Evolutionary conservation across 2,329 filamentous ascomycete species (phyloP).

Genomic region (Coleophoma cylindrospora): DNA sequence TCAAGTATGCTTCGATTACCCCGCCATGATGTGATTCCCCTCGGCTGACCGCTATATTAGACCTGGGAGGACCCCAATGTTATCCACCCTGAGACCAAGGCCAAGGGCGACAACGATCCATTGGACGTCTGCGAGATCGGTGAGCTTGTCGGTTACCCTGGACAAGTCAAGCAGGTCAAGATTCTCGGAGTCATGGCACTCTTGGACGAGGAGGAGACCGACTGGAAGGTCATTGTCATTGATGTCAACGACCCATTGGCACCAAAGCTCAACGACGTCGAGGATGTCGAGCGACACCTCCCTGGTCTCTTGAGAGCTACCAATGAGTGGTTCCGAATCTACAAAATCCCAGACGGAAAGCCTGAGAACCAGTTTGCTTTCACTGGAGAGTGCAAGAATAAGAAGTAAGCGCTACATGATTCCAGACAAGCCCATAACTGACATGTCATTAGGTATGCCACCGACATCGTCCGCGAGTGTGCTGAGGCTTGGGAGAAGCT

Average conservation of each 20-base stretch:
- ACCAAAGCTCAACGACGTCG: conserved; percentile 93
- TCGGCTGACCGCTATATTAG: conserved; percentile 36
- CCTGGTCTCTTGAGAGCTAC: conserved; percentile 94
- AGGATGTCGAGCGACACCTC: conserved; percentile 98
- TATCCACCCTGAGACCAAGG: conserved; percentile 97
- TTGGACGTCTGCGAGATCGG: conserved; percentile 99
- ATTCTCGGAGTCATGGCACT: conserved; percentile 98
- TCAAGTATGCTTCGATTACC: conserved; percentile 55
- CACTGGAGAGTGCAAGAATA: conserved; percentile 99
- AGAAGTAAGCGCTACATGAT: conserved; percentile 56
- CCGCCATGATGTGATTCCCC: not conserved
- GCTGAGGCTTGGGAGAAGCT: conserved; percentile 96
- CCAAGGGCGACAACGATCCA: conserved; percentile 98
- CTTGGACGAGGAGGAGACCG: conserved; percentile 98
- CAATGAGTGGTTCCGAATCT: conserved; percentile 99
- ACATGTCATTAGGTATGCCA: conserved; percentile 69
- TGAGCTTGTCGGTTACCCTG: conserved; percentile 91
- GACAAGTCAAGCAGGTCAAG: conserved; percentile 99
- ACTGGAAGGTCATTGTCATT: conserved; percentile 99
- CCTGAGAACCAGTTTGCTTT: conserved; percentile 99
- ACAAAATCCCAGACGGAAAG: conserved; percentile 99
- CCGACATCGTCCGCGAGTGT: conserved; percentile 93
- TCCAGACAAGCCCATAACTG: conserved; percentile 4
- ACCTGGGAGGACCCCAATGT: conserved; percentile 99
- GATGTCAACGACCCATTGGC: conserved; percentile 97